Evolutionary conservation across 805 yeast genomes (phyloP), one percentile per base, ranked within the genome.

Genomic region (Hanseniaspora hatyaiensis): DNA sequence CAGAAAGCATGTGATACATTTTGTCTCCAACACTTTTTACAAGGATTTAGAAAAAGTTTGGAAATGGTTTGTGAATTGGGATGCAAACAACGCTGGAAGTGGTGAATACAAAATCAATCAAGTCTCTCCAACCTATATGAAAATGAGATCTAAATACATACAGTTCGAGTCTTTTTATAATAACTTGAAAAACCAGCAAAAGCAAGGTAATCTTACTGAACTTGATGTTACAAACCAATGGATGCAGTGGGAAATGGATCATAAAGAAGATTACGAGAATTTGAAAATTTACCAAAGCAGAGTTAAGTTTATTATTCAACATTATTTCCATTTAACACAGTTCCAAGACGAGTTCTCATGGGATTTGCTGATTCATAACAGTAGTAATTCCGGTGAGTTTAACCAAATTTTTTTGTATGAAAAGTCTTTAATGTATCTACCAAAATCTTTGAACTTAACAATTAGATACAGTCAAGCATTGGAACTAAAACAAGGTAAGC

Each of bases 31-130:
- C 9, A 28, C 47, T 11, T 43, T 33, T 16, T 43, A 43, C 16
- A 43, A 29, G 16, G 47, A 43, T 28, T 23, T 43, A 16, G 47
- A 43, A 34, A 43, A 34, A 18, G 47, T 43, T n/a, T 43, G 47
- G 47, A 43, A 43, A n/a, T 43, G 47, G 47, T 43, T 43, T 36
- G 29, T 34, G 9, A 43, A 36, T 19, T 43, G 47, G 47, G 47
- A 43, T 43, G 40, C 47, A 3, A 43, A 43, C 18, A 43, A 43
- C 13, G 47, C 40, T 2, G 47, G 47, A 28, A 43, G 47, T 34
- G 47, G 47, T 29, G 47, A 43, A 22, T 43, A 43, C 13, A 43
- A 43, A 16, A 43, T 43, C n/a, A 43, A 43, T 5, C 47, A 43
- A 20, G 47, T 43, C 11, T 43, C 47, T 5, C 47, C 47, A 15